Evolutionary conservation across 176 grass and related monocot species (phyloP).

Genomic region (Rhynchospora breviuscula): DNA sequence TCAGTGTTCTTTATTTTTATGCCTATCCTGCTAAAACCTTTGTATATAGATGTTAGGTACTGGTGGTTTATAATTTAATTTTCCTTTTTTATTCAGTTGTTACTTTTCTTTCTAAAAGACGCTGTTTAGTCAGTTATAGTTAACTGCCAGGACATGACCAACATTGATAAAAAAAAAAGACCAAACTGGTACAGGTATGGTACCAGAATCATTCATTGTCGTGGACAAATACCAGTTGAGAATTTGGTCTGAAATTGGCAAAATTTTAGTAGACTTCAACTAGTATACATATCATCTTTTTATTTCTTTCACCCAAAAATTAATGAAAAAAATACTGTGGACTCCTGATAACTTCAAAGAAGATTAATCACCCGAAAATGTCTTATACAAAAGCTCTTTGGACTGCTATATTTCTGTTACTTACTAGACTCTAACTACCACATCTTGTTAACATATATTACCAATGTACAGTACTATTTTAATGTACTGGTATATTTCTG

Average conservation of each 20-base stretch:
- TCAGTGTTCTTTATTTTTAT: not conserved
- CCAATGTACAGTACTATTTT: not conserved
- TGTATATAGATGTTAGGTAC: not conserved
- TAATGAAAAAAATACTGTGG: not conserved
- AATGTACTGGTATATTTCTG: not conserved
- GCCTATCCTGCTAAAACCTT: not conserved
- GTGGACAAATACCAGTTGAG: not conserved
- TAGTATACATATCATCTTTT: not conserved
- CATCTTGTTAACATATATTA: not conserved
- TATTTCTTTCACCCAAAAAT: not conserved
- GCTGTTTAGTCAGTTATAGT: not conserved
- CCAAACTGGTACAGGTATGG: not conserved
- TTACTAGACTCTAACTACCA: not conserved
- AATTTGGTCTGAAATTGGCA: not conserved
- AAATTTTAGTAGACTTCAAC: not conserved
- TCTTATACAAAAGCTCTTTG: not conserved
- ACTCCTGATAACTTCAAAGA: not conserved
- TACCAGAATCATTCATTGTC: not conserved
- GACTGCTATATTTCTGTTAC: not conserved
- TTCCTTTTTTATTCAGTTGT: not conserved
- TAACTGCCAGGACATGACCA: not conserved
- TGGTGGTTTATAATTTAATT: not conserved
- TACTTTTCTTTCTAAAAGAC: not conserved
- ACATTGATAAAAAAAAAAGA: not conserved
- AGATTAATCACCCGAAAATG: not conserved